Evolutionary conservation across 768 basidiomycete species (phyloP), one percentile per base, ranked within the genome.

Genomic region (Hypholoma sublateritium): DNA sequence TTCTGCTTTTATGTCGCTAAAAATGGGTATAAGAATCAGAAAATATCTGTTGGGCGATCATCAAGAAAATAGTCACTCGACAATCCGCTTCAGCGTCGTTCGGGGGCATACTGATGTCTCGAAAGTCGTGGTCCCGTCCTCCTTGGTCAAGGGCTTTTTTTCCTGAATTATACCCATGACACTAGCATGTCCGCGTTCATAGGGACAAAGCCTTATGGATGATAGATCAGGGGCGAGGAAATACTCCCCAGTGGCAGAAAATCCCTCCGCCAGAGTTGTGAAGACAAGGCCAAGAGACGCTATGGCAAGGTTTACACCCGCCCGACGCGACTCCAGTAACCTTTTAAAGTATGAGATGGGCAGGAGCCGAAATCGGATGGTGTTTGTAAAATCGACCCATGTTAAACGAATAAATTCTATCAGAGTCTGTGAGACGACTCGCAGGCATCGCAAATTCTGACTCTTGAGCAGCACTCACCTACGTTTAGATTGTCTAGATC

Each of bases 121-220:
- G 5, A 55, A 39, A 39, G 44, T 45, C 0, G 61, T 61, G 14
- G 50, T 53, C 2, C 71, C 72, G 9, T 64, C 68, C 2, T 64
- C 60, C 9, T 66, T 71, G 3, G 56, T 63, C 42, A 73, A 53
- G 1, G 80, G 74, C 0, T 64, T 59, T 60, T 83, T 84, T 59
- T 84, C 79, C 62, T 88, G 73, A 63, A 88, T 86, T 70, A 77
- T 80, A 4, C 88, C 87, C 69, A 86, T 74, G 25, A 88, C 69
- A 50, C 72, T 78, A 5, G 76, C 80, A 60, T 88, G 84, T 0
- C 79, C 78, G 0, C 77, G 75, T 0, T 82, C 80, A 58, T 85
- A 87, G 24, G 77, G 68, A 55, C 79, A 83, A 1, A 71, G 37
- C 41, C 83, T 76, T 25, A 84, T 66, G 3, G 83, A 80, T n/a